A percentile compares a stretch with the other conserved stretches of the same genome.
phyloP scores from a whole-genome alignment of 169 alveolate genomes.

The Cryptosporidium sp. region DNA sequence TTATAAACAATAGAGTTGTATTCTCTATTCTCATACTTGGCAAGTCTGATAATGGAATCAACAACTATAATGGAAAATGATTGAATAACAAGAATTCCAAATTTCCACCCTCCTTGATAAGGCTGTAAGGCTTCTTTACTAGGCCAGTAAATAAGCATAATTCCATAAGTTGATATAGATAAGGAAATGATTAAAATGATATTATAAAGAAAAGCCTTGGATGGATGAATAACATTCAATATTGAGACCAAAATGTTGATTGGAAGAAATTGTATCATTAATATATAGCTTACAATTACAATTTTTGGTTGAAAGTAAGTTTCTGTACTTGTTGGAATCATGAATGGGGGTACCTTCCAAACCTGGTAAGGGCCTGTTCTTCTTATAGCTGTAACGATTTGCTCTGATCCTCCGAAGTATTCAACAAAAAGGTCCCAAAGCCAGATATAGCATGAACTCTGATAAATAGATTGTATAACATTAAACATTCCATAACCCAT shows the following conservation, averaged over 20 bases:
- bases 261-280: conserved; percentile 44
- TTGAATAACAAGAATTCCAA: conserved; percentile 34
- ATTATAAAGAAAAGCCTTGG: conserved; percentile 22
- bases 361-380: conserved; percentile 70
- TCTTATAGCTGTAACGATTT: conserved; percentile 69
- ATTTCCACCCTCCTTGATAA: conserved; percentile 74
- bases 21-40: conserved; percentile 57
- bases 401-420: conserved; percentile 73
- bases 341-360: conserved; percentile 73
- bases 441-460: conserved; percentile 44
- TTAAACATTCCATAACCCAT: conserved; percentile 66
- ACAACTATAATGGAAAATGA: conserved; percentile 24
- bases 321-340: conserved; percentile 51
- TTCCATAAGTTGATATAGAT: conserved; percentile 37
- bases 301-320: conserved; percentile 65
- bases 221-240: conserved; percentile 38
- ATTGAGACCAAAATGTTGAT: conserved; percentile 17
- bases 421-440: conserved; percentile 73
- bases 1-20: conserved; percentile 53
- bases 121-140: conserved; percentile 71
- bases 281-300: conserved; percentile 52
- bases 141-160: conserved; percentile 73
- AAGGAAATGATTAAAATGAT: conserved; percentile 6
- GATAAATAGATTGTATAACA: conserved; percentile 54
- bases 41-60: conserved; percentile 40